Evolutionary conservation across 2,329 filamentous ascomycete species (phyloP).

Genomic region (Massarina eburnea): DNA sequence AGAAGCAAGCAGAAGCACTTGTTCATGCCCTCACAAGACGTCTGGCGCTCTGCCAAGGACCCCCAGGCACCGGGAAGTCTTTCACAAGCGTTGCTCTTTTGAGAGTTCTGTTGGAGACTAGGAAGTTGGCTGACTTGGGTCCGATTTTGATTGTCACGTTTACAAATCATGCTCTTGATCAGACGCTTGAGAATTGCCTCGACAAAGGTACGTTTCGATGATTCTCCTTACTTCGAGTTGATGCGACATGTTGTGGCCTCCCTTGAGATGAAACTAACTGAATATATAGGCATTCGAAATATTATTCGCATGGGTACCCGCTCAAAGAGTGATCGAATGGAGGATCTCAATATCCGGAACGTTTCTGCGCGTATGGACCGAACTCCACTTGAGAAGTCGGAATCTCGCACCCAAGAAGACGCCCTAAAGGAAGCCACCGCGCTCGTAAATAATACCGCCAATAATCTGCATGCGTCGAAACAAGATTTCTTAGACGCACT

Average conservation of each 20-base stretch:
- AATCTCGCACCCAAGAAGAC: neutral
- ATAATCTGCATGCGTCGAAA: neutral
- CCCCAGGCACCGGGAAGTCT: conserved; percentile 68
- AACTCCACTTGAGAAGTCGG: conserved; percentile 33
- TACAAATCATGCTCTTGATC: conserved; percentile 57
- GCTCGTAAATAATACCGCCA: conserved; percentile 11
- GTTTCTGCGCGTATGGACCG: conserved; percentile 33
- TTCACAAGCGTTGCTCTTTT: conserved; percentile 61
- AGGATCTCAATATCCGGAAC: conserved; percentile 50
- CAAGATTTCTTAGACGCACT: conserved; percentile 17
- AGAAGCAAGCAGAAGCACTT: conserved; percentile 50
- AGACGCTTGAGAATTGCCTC: conserved; percentile 61
- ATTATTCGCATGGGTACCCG: conserved; percentile 64
- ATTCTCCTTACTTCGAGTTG: no score
- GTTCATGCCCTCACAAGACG: conserved; percentile 53
- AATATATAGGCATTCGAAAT: conserved; percentile 35
- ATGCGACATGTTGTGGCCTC: no score
- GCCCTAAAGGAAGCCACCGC: conserved; percentile 2
- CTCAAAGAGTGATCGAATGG: conserved; percentile 56
- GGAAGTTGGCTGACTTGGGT: conserved; percentile 34
- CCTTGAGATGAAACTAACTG: no score
- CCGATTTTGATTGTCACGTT: conserved; percentile 52
- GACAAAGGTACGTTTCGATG: conserved; percentile 42
- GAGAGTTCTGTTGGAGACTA: conserved; percentile 54
- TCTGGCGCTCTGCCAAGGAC: conserved; percentile 67